These are phyloP conservation scores for Cordyceps tenuipes DNA, from an alignment of 2,329 filamentous ascomycete genomes.

Conservation along the genomic window DNA sequence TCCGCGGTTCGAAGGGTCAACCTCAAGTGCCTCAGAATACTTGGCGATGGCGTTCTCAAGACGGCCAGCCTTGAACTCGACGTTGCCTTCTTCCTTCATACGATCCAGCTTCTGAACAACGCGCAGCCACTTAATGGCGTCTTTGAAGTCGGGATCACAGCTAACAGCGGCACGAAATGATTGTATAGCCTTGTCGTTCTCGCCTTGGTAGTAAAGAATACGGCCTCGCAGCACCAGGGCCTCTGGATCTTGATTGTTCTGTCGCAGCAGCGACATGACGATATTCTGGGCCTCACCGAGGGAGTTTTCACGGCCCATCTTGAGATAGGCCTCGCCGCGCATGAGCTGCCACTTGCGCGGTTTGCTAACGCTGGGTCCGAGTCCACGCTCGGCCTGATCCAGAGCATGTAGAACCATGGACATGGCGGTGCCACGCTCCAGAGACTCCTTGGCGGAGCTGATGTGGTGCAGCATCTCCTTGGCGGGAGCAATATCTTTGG, in stretches of 20 bases:
- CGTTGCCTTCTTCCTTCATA: slow-evolving; percentile 90
- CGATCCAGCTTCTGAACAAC: slow-evolving; percentile 87
- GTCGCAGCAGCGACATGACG: slow-evolving; percentile 75
- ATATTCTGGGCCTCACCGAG: slow-evolving; percentile 88
- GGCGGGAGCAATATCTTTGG: slow-evolving; percentile 78
- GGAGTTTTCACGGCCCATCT: slow-evolving; percentile 84
- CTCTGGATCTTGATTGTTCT: slow-evolving; percentile 88
- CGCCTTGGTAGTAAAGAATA: slow-evolving; percentile 81
- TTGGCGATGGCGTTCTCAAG: slow-evolving; percentile 76
- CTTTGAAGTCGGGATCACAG: slow-evolving; percentile 85
- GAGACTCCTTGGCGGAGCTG: slow-evolving; percentile 66
- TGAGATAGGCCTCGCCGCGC: slow-evolving; percentile 83
- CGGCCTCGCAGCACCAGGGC: slow-evolving; percentile 83
- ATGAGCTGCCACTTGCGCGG: slow-evolving; percentile 92
- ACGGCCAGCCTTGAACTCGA: slow-evolving; percentile 75
- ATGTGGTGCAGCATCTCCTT: slow-evolving; percentile 79
- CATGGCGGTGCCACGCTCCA: slow-evolving; percentile 66
- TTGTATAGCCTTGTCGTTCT: slow-evolving; percentile 89
- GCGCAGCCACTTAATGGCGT: slow-evolving; percentile 79
- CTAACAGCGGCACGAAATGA: slow-evolving; percentile 84
- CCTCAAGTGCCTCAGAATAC: slow-evolving; percentile 72
- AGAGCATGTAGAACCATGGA: slow-evolving; percentile 90
- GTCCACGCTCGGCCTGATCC: slow-evolving; percentile 76
- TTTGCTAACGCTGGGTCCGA: slow-evolving; percentile 66
- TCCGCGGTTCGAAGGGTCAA: slow-evolving; percentile 82